These are phyloP conservation scores for Narthecium ossifragum DNA, from an alignment of 106 monocot species.

Conservation along the genomic window DNA sequence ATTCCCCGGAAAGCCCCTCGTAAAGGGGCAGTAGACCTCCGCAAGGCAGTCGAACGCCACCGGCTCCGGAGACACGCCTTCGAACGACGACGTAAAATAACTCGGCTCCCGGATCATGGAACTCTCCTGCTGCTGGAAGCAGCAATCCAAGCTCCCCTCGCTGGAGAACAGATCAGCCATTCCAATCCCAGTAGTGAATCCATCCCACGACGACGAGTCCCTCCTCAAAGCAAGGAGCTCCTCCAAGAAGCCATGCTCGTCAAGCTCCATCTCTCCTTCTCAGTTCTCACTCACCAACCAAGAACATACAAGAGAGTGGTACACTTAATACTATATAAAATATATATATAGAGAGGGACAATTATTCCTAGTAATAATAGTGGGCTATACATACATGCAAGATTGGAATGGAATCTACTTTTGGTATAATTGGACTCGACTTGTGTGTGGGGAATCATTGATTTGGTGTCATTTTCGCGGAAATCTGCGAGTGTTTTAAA, in stretches of 20 bases:
- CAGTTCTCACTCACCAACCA: no score
- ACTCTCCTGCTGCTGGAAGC: constrained; percentile 18
- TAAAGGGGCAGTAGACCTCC: constrained; percentile 25
- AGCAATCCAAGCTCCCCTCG: constrained; percentile 24
- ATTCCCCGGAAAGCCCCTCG: constrained; percentile 2
- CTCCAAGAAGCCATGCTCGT: constrained; percentile 84
- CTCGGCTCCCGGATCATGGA: no score
- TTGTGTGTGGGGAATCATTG: no score
- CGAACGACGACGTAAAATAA: constrained; percentile 9
- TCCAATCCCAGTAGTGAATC: constrained; percentile 30
- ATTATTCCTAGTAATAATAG: no score
- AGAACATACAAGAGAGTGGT: no score
- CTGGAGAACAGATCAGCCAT: constrained; percentile 43
- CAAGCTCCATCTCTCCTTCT: constrained; percentile 59
- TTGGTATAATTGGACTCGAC: no score
- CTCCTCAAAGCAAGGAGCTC: constrained; percentile 59
- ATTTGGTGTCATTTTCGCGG: constrained; percentile 15
- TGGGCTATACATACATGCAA: no score
- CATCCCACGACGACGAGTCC: constrained; percentile 52
- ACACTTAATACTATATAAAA: no score
- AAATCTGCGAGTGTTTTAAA: constrained; percentile 22
- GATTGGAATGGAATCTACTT: no score
- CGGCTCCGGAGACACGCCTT: constrained; percentile 5
- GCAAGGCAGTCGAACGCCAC: constrained; percentile 19
- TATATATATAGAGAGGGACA: no score